Evolutionary conservation across 2,329 filamentous ascomycete genomes (phyloP).

Genomic region (Endocalyx cinctus): DNA sequence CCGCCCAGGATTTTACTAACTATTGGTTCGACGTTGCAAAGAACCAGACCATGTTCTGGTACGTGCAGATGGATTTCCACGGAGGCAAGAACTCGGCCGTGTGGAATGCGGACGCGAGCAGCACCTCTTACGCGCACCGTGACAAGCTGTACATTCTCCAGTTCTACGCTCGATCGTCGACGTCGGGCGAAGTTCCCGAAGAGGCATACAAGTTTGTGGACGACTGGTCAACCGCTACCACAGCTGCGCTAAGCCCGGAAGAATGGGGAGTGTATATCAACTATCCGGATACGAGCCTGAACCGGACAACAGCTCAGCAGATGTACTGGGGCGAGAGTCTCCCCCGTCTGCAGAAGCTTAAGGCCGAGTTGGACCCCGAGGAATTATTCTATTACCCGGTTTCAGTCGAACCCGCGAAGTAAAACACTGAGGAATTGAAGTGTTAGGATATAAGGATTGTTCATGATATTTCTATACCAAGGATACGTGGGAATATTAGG

Average conservation of each 20-base stretch:
- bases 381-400: conserved; percentile 39
- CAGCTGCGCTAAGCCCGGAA: conserved; percentile 10
- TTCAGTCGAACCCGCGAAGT: conserved; percentile 17
- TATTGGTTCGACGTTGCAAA: conserved; percentile 37
- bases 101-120: conserved; percentile 19
- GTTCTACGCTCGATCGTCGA: conserved; percentile 37
- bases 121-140: conserved; percentile 37
- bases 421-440: conserved; percentile 7
- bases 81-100: conserved; percentile 36
- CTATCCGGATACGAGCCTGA: conserved; percentile 46
- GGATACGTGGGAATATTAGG: too few relatives aligned
- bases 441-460: neutral
- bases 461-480: neutral
- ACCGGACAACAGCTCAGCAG: conserved; percentile 41
- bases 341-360: conserved; percentile 31
- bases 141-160: conserved; percentile 45
- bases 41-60: conserved; percentile 33
- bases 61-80: conserved; percentile 38
- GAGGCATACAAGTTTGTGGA: conserved; percentile 20
- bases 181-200: conserved; percentile 23
- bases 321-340: conserved; percentile 43
- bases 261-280: conserved; percentile 42
- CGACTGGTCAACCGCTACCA: conserved; percentile 21
- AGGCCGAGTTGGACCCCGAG: conserved; percentile 34
- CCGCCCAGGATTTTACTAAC: conserved; percentile 32